phyloP scores from a whole-genome alignment of 495 filamentous ascomycete genomes.

The Podospora tetraspora region DNA sequence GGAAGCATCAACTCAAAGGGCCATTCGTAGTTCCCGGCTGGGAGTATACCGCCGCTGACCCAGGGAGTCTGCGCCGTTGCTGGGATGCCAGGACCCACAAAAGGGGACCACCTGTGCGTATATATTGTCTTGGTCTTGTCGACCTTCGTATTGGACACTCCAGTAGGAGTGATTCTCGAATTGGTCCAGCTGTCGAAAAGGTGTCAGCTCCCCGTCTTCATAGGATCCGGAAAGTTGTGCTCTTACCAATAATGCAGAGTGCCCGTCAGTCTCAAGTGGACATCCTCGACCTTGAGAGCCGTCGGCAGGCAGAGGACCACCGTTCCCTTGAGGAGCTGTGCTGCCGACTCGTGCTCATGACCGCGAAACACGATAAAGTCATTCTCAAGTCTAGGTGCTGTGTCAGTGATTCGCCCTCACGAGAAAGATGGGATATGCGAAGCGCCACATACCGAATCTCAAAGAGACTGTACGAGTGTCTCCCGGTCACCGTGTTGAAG shows the following conservation, averaged over 20 bases:
- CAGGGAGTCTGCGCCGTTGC: constrained; percentile 2
- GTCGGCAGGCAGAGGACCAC: constrained; percentile 70
- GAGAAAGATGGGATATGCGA: background rate
- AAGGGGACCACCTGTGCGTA: constrained; percentile 44
- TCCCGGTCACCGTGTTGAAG: constrained; percentile 42
- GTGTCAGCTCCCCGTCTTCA: constrained; percentile 11
- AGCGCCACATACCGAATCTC: constrained; percentile 46
- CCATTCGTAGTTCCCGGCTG: constrained; percentile 82
- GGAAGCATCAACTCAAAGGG: constrained; percentile 76
- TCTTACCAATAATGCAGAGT: constrained; percentile 63
- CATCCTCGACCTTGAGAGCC: constrained; percentile 62
- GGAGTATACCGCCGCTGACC: constrained; percentile 51
- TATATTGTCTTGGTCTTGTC: constrained; percentile 42
- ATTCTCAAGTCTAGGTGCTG: constrained; percentile 58
- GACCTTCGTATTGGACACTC: constrained; percentile 44
- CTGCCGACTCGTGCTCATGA: constrained; percentile 66
- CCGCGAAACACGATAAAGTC: constrained; percentile 77
- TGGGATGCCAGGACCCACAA: constrained; percentile 34
- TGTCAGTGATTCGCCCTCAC: constrained; percentile 3
- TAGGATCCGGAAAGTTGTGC: background rate
- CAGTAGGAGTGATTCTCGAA: constrained; percentile 43
- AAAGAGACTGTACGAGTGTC: constrained; percentile 43
- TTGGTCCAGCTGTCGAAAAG: constrained; percentile 43
- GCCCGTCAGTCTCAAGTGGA: constrained; percentile 67
- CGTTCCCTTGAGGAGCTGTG: constrained; percentile 66